Base-by-base conservation (phyloP, 2,329 filamentous ascomycete genomes). In the Cladosporium sp. region DNA sequence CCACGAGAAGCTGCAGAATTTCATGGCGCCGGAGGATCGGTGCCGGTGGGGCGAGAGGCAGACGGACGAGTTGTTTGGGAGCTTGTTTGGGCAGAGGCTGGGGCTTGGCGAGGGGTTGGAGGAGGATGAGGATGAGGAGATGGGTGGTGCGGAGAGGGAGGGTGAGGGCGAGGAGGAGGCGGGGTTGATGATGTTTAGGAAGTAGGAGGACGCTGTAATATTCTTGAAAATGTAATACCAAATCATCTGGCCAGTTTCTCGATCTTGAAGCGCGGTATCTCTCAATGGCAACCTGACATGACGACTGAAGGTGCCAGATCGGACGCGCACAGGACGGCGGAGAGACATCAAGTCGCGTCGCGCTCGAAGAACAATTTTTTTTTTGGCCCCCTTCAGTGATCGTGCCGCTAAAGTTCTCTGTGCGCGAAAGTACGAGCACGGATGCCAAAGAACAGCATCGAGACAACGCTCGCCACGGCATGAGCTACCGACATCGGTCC, bases 1-100 rank as follows among this genome's bases (percentile, higher is more conserved):
- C 43, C 91, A 97, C 66, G 92, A 97, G 74, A 97, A 97, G 75
- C 71, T 98, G 65, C 89, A 95, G 73, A 96, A 96, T 70, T 97
- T 97, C 66, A 96, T 96, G 90, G 91, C 91, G 9, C 85, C 90
- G 0, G 89, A 96, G 68, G 87, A 95, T 67, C 77, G 88, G 49
- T 79, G 86, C 3, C 72, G 70, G 13, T 98, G 93, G 93, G 87
- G 88, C 56, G 83, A 86, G 59, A 79, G 82, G 55, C 89, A 91
- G 52, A 82, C 89, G 54, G 88, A 93, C 58, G 76, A 78, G 58
- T 61, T 79, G 55, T 79, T 79, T 60, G 69, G 71, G 4, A 76
- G 75, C 57, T 58, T 79, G 60, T 76, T 78, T 59, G 76, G 76
- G 4, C 67, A 72, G 56, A 69, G 67, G 32, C 40, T 74, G 51